phyloP scores from a whole-genome alignment of 768 basidiomycete species.

The Phylloporus sp. region DNA sequence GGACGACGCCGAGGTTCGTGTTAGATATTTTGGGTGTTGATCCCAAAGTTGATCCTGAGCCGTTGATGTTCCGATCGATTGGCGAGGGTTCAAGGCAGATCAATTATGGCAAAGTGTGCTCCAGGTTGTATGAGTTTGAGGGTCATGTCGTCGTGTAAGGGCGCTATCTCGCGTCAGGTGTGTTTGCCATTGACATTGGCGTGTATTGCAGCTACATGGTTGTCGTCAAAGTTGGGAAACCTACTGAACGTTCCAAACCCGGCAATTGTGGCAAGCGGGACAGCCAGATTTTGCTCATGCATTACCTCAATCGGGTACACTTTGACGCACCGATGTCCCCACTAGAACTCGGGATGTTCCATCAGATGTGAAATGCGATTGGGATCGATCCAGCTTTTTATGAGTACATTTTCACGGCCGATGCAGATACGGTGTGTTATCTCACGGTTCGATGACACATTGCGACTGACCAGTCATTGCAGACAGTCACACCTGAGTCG shows the following conservation, averaged over 20 bases:
- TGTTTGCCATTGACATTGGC: neutral
- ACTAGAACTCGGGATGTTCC: constrained; percentile 89
- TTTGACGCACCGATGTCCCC: constrained; percentile 93
- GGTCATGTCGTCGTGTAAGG: constrained; percentile 92
- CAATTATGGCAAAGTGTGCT: constrained; percentile 95
- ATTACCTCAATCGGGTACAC: constrained; percentile 90
- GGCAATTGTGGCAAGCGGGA: constrained; percentile 95
- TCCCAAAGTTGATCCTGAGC: constrained; percentile 86
- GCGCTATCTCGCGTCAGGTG: neutral
- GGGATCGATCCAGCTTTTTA: constrained; percentile 97
- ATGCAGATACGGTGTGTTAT: constrained; percentile 82
- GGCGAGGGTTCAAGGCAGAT: constrained; percentile 87
- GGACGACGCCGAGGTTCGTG: constrained; percentile 88
- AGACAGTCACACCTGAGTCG: constrained; percentile 88
- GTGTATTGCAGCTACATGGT: constrained; percentile 71
- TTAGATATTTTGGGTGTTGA: constrained; percentile 92
- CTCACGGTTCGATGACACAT: neutral
- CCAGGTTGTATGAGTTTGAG: constrained; percentile 90
- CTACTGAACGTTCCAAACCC: constrained; percentile 86
- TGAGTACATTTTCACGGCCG: constrained; percentile 96
- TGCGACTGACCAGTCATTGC: constrained; percentile 4
- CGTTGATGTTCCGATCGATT: constrained; percentile 84
- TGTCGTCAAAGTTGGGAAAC: constrained; percentile 91
- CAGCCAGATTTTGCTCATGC: constrained; percentile 86
- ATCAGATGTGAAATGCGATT: constrained; percentile 97